Conservation (phyloP, 805 yeast species). For the Candida broadrunensis region DNA sequence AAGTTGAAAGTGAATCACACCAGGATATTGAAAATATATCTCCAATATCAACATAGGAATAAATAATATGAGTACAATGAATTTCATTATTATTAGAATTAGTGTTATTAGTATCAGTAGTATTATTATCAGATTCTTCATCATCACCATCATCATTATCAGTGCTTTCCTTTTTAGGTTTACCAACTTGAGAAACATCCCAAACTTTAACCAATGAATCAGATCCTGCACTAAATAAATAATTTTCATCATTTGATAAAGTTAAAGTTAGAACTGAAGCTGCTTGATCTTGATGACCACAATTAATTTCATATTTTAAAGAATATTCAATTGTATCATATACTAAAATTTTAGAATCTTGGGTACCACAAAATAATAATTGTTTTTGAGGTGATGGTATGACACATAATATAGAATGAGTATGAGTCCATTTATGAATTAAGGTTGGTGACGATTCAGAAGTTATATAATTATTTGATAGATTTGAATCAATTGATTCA, state of each 20-base stretch:
- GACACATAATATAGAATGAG: conserved; percentile 70
- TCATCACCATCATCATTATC: not conserved
- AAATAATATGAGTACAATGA: conserved; percentile 62
- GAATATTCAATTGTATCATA: conserved; percentile 62
- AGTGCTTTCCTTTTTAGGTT: not conserved
- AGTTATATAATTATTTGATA: not conserved
- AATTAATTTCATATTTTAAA: conserved; percentile 38
- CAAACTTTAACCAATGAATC: conserved; percentile 88
- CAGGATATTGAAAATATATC: conserved; percentile 85
- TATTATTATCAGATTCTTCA: conserved; percentile 1
- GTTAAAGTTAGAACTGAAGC: conserved; percentile 75
- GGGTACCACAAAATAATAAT: conserved; percentile 84
- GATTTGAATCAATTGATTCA: conserved; percentile 1
- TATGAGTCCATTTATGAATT: conserved; percentile 75
- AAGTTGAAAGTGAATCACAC: conserved; percentile 53
- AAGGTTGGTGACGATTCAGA: conserved; percentile 20
- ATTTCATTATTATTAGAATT: conserved; percentile 7
- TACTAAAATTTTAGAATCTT: conserved; percentile 73
- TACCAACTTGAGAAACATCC: conserved; percentile 46
- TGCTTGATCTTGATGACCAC: conserved; percentile 51
- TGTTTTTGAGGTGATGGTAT: conserved; percentile 56
- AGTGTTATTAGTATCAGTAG: not conserved
- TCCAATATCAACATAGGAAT: conserved; percentile 85
- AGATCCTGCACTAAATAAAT: conserved; percentile 80
- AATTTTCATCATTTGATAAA: conserved; percentile 50